Base-by-base conservation (phyloP, 2,329 filamentous ascomycete species). In the Pseudopyricularia cyperi region DNA sequence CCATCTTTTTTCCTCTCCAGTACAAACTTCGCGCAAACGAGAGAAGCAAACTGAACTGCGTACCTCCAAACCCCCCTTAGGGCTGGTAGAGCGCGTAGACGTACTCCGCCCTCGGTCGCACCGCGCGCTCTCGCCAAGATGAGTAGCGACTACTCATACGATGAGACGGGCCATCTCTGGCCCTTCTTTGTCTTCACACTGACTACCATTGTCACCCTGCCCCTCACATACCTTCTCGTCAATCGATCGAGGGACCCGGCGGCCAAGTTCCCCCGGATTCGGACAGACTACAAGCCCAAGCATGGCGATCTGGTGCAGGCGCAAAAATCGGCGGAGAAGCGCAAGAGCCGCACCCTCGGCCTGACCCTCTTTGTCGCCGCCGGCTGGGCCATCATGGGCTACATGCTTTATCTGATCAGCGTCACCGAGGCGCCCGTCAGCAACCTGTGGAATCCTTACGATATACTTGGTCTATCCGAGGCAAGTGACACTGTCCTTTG, bases 111-210 rank as follows among this genome's bases (percentile, higher is more conserved):
- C 14, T 7, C 15, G 26, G 37, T 49, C 53, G n/a, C 15, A n/a
- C 34, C 30, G 46, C 44, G 33, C 32, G 47, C 35, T n/a, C 17
- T 15, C 35, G 34, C 44, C 71, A 83, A 74, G 67, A 93, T 93
- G 82, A 90, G 85, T 66, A 88, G 87, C 63, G 91, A 97, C 70
- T 98, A 98, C 77, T 94, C 87, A 63, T 98, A 98, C 74, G 93
- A 98, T 79, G 87, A 95, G 66, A 82, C 93, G 80, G 90, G 89
- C 62, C 88, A 96, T 79, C 96, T 96, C 75, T 98, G 96, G 76
- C 93, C 94, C 60, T 95, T 95, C 79, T 98, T 98, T 75, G 85
- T 97, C 71, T 83, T 96, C 65, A 96, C 90, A 44, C 77, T 97
- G 63, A 82, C 85, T 56, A 83, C 84, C 63, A 81, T 98, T 59